Percentiles rank a stretch among this genome's conserved stretches.
Conservation (phyloP, 805 yeast species). For the Aciculoconidium aculeatum region DNA sequence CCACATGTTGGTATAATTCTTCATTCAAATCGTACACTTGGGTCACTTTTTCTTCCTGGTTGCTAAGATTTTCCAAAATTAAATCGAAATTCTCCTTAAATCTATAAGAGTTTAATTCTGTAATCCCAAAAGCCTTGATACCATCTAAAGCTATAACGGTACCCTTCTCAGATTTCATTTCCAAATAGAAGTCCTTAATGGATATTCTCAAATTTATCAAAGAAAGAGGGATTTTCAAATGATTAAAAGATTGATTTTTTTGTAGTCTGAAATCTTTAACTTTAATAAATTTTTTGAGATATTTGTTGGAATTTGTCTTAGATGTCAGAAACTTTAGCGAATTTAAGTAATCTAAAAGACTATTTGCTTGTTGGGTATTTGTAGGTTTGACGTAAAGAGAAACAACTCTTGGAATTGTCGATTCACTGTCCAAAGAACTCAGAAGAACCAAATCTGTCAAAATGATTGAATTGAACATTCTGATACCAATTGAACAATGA, state of each 20-base stretch:
- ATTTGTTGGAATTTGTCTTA: conserved; percentile 14
- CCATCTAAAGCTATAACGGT: conserved; percentile 11
- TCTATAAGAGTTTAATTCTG: conserved; percentile 20
- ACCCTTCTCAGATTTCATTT: conserved; percentile 11
- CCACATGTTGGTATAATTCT: no score
- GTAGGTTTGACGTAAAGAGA: conserved; percentile 29
- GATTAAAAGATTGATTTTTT: conserved; percentile 13
- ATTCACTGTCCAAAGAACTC: conserved; percentile 7
- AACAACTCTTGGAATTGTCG: conserved; percentile 11
- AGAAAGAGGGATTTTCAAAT: conserved; percentile 28
- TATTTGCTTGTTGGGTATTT: conserved; percentile 11
- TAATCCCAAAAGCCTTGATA: conserved; percentile 26
- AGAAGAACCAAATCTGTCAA: conserved; percentile 31
- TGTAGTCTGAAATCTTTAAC: conserved; percentile 18
- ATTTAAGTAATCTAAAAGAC: conserved; percentile 15
- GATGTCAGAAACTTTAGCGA: conserved; percentile 7
- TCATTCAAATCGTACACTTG: no score
- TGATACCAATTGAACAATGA: conserved; percentile 30
- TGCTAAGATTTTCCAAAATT: conserved; percentile 9
- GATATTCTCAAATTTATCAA: conserved; percentile 28
- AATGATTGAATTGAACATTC: conserved; percentile 26
- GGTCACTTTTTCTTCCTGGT: conserved; percentile 3
- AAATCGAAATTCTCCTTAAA: conserved; percentile 18
- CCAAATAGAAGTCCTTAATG: conserved; percentile 28
- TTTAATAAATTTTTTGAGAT: conserved; percentile 26